phyloP scores from a whole-genome alignment of 805 yeast species.

The Saturnispora diversa region DNA sequence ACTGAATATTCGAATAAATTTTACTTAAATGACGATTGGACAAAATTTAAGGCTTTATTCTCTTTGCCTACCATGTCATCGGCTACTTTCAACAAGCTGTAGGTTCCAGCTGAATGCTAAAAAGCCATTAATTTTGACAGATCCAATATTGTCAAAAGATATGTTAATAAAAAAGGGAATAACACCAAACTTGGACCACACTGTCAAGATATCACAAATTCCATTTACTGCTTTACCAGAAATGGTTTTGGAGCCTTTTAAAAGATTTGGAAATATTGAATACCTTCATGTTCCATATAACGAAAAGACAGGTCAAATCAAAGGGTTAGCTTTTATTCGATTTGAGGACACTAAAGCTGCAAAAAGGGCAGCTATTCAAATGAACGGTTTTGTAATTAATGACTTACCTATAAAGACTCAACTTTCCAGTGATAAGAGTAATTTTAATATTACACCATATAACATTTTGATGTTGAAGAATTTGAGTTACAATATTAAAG shows the following conservation, averaged over 20 bases:
- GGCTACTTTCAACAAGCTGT: not conserved
- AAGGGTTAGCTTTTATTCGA: constrained; percentile 23
- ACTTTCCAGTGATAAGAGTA: constrained; percentile 15
- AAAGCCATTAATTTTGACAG: constrained; percentile 7
- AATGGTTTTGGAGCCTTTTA: constrained; percentile 22
- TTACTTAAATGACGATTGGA: too few relatives aligned
- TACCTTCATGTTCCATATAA: constrained; percentile 15
- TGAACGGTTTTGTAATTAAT: constrained; percentile 28
- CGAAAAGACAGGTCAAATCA: constrained; percentile 15
- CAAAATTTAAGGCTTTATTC: too few relatives aligned
- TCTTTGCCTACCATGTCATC: too few relatives aligned
- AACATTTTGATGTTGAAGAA: constrained; percentile 24
- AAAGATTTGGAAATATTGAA: constrained; percentile 21
- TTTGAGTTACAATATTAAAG: constrained; percentile 23
- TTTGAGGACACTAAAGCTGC: constrained; percentile 20
- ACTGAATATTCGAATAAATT: too few relatives aligned
- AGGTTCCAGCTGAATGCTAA: too few relatives aligned
- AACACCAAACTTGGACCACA: not conserved
- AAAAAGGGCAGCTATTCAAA: constrained; percentile 22
- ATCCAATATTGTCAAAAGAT: not conserved
- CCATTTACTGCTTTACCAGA: constrained; percentile 21
- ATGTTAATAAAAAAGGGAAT: constrained; percentile 2
- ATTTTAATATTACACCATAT: constrained; percentile 12
- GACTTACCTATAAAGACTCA: constrained; percentile 22
- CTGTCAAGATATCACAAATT: constrained; percentile 12